A percentile compares a stretch with the other conserved stretches of the same genome.
phyloP scores from a whole-genome alignment of 2,329 filamentous ascomycete species.

The Herpotrichia juniperi region DNA sequence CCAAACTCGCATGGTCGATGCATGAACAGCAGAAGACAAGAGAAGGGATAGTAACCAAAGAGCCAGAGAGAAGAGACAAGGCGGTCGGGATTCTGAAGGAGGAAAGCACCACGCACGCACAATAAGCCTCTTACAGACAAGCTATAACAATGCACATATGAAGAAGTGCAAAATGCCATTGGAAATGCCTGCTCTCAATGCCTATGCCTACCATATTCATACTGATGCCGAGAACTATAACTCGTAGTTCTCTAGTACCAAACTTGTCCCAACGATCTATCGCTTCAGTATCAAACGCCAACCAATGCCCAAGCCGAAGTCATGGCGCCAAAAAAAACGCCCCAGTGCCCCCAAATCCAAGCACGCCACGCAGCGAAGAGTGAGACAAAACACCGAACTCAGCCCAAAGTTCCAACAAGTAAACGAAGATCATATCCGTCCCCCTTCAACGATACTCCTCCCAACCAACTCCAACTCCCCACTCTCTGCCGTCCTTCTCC shows the following conservation, averaged over 20 bases:
- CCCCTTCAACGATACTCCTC: constrained; percentile 67
- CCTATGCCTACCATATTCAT: not conserved
- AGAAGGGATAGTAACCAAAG: too few relatives aligned
- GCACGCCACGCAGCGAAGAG: not conserved
- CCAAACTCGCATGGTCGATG: not conserved
- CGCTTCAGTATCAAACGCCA: constrained; percentile 3
- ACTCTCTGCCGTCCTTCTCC: constrained; percentile 68
- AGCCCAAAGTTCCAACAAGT: not conserved
- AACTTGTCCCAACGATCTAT: too few relatives aligned
- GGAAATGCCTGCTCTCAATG: constrained; percentile 10
- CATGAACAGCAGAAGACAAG: too few relatives aligned
- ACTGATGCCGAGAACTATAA: not conserved
- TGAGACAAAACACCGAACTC: not conserved
- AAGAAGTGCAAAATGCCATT: constrained; percentile 4
- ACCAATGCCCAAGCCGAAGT: constrained; percentile 4
- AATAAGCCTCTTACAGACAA: too few relatives aligned
- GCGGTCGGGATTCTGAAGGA: too few relatives aligned
- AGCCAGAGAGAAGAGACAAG: too few relatives aligned
- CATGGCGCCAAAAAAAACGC: not conserved
- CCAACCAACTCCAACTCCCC: constrained; percentile 70
- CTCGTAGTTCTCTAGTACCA: too few relatives aligned
- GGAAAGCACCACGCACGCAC: too few relatives aligned
- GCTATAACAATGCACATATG: not conserved
- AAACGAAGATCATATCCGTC: constrained; percentile 36
- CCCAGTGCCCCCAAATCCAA: not conserved